Evolutionary conservation across 345 rosid genomes (phyloP).

Genomic region (Salix arbutifolia): DNA sequence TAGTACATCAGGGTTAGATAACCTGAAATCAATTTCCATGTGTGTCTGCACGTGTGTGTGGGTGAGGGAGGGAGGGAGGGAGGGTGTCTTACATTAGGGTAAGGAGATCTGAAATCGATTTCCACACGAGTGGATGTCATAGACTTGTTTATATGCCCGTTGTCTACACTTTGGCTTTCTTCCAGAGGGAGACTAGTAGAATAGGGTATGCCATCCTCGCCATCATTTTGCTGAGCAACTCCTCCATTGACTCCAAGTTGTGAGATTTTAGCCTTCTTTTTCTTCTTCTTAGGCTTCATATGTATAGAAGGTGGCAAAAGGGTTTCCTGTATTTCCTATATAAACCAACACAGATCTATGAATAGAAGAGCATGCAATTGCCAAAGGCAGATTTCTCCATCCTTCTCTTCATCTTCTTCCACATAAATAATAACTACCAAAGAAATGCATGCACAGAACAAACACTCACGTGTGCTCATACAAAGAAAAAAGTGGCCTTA

Average conservation of each 20-base stretch:
- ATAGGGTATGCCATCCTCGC: constrained; percentile 19
- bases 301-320: constrained; percentile 78
- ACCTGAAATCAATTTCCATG: neutral
- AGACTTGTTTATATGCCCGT: constrained; percentile 17
- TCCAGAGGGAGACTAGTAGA: constrained; percentile 5
- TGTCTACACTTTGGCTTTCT: constrained; percentile 23
- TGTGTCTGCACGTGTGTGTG: constrained; percentile 12
- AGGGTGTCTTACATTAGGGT: constrained; percentile 34
- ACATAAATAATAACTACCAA: neutral
- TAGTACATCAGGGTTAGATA: neutral
- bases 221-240: constrained; percentile 25
- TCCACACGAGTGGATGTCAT: constrained; percentile 16
- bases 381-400: neutral
- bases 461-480: too few relatives aligned
- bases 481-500: too few relatives aligned
- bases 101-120: constrained; percentile 33
- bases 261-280: constrained; percentile 31
- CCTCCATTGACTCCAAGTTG: constrained; percentile 40
- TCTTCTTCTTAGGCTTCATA: constrained; percentile 31
- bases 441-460: too few relatives aligned
- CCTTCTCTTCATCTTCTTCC: neutral
- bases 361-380: neutral
- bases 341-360: neutral
- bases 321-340: constrained; percentile 71
- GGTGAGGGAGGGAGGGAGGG: neutral